Base-by-base conservation (phyloP, 352 stramenopile genomes). In the Phytopythium mirpurense region DNA sequence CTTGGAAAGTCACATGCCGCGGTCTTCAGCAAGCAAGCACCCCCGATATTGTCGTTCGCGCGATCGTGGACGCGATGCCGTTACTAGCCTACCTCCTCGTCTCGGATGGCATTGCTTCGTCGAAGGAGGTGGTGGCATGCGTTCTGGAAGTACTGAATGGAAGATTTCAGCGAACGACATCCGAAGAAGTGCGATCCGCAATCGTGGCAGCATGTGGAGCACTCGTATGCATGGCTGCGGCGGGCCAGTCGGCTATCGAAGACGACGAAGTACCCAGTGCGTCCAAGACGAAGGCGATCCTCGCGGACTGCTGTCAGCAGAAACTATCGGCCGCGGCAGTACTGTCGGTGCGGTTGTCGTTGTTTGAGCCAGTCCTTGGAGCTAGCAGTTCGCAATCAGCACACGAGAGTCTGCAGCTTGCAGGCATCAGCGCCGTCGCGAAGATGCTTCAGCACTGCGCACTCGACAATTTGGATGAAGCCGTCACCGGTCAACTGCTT, bases 401-500 rank as follows among this genome's bases (percentile, higher is more conserved):
- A 46, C 11, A 26, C 15, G 57, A 65, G 37, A 51, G 21, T 18
- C 47, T 69, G 16, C 69, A 67, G 10, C 29, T 61, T 2, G 36
- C 56, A 35, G 60, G 50, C 45, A 62, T 74, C 16, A 54, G 56
- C 19, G 51, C 67, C 18, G 47, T 83, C 16, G 62, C 65, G 23
- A 77, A 59, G 31, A 46, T 79, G 2, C 65, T 79, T 31, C 55
- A 66, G 36, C 74, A 85, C 41, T 85, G 72, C 56, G 46, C 67
- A 24, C 44, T 81, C 32, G 59, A 73, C 27, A 64, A 54, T 44
- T 40, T 27, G 43, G 59, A 51, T 8, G 57, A 70, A 23, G 23
- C 56, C 26, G 56, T 62, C 31, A 46, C 67, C 14, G 64, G 63
- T 6, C 48, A 31, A 46, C 75, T 80, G 19, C 59, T 76, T 49